A percentile compares a stretch with the other conserved stretches of the same genome.
Conservation (phyloP, 257 asterid species). For the Mentha longifolia region DNA sequence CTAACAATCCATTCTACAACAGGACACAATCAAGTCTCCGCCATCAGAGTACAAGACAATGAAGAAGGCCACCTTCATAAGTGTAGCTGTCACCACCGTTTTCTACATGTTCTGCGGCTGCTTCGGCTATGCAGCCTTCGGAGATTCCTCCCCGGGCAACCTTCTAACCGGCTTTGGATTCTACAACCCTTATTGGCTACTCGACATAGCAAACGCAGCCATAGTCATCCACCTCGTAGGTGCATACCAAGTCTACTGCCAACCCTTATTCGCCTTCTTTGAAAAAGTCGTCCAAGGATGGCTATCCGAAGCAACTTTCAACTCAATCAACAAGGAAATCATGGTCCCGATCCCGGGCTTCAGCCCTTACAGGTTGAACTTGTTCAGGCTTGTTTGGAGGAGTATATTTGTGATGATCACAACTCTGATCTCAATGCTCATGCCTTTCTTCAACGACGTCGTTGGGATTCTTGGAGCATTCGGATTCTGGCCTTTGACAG, state of each 20-base stretch:
- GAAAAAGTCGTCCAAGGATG: slow-evolving; percentile 30
- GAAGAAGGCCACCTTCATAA: slow-evolving; percentile 50
- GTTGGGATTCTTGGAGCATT: slow-evolving; percentile 53
- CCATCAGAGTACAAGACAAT: slow-evolving; percentile 57
- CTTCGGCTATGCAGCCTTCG: slow-evolving; percentile 60
- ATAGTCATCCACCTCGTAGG: slow-evolving; percentile 56
- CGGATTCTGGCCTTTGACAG: slow-evolving; percentile 53
- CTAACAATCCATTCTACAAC: background rate
- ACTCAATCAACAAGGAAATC: slow-evolving; percentile 33
- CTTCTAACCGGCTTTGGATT: slow-evolving; percentile 64
- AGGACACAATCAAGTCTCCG: slow-evolving; percentile 55
- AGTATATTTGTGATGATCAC: slow-evolving; percentile 41
- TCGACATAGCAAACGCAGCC: slow-evolving; percentile 52
- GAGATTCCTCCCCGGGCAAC: slow-evolving; percentile 54
- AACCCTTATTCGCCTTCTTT: slow-evolving; percentile 50
- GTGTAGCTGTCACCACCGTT: slow-evolving; percentile 49
- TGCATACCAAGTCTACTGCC: slow-evolving; percentile 61
- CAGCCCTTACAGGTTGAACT: slow-evolving; percentile 31
- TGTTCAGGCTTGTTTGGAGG: slow-evolving; percentile 52
- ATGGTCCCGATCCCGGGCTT: slow-evolving; percentile 35
- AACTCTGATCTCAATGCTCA: slow-evolving; percentile 49
- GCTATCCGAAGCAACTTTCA: slow-evolving; percentile 41
- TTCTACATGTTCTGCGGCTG: slow-evolving; percentile 58
- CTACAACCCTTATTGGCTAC: slow-evolving; percentile 58
- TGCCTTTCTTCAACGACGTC: slow-evolving; percentile 57